These are phyloP conservation scores for Lasiosphaeris hirsuta DNA, from an alignment of 495 filamentous ascomycete species.

Conservation along the genomic window DNA sequence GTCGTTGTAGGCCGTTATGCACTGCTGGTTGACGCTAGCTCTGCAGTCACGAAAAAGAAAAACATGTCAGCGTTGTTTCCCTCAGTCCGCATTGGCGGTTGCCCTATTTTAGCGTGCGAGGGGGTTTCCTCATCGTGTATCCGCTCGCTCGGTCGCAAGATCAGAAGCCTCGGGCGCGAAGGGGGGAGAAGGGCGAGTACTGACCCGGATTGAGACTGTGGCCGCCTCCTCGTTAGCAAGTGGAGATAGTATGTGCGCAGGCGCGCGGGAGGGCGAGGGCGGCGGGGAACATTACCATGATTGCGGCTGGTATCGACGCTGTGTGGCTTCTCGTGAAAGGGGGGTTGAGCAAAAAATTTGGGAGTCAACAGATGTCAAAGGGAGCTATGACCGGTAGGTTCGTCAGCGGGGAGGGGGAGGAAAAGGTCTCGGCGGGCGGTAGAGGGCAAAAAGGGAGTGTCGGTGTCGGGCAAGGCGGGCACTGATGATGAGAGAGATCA, in stretches of 20 bases:
- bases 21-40: conserved; percentile 74
- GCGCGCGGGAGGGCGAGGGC: neutral
- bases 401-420: neutral
- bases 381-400: neutral
- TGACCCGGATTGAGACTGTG: conserved; percentile 67
- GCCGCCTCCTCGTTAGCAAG: conserved; percentile 6
- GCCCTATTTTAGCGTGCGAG: no score
- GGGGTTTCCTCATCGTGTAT: neutral
- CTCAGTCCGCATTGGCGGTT: no score
- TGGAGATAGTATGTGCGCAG: neutral
- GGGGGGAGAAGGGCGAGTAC: conserved; percentile 30
- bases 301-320: neutral
- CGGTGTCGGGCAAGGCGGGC: conserved; percentile 4
- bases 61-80: neutral
- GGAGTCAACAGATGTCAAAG: no score
- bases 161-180: conserved; percentile 11
- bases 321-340: neutral
- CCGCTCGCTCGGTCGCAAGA: neutral
- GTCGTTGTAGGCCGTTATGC: conserved; percentile 80
- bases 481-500: conserved; percentile 2
- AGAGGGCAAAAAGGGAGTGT: neutral
- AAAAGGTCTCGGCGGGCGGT: neutral
- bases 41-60: conserved; percentile 40
- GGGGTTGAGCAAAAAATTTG: neutral
- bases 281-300: conserved; percentile 9